Evolutionary conservation across 768 basidiomycete genomes (phyloP).

Genomic region (Trametes maxima): DNA sequence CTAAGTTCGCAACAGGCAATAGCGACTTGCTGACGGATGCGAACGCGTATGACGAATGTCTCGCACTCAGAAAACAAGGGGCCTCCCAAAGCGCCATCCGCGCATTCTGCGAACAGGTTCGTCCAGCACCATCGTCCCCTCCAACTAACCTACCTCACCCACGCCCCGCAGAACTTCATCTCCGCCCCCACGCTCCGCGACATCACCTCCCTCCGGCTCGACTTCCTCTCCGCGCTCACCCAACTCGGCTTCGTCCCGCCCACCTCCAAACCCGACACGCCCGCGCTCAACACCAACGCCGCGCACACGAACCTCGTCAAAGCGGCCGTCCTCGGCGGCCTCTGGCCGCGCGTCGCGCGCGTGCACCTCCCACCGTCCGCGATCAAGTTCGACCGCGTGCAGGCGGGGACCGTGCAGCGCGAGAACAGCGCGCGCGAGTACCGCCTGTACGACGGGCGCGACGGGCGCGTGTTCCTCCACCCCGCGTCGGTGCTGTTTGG

Average conservation of each 20-base stretch:
- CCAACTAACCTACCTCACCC: background rate
- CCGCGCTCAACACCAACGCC: constrained; percentile 65
- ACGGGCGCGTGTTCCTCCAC: constrained; percentile 75
- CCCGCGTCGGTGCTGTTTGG: constrained; percentile 81
- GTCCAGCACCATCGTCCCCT: constrained; percentile 16
- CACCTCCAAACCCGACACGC: constrained; percentile 45
- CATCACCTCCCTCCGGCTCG: constrained; percentile 73
- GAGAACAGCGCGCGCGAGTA: constrained; percentile 86
- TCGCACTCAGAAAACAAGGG: constrained; percentile 51
- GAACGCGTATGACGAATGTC: constrained; percentile 70
- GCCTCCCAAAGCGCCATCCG: constrained; percentile 49
- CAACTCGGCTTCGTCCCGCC: constrained; percentile 70
- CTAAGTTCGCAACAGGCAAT: constrained; percentile 65
- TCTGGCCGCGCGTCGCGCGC: constrained; percentile 83
- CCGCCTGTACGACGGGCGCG: constrained; percentile 69
- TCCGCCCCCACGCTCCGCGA: constrained; percentile 73
- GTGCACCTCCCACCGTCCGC: constrained; percentile 73
- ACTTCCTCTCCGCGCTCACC: constrained; percentile 71
- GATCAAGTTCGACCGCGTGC: constrained; percentile 84
- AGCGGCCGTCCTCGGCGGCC: constrained; percentile 79
- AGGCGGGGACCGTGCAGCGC: constrained; percentile 80
- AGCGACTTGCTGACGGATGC: constrained; percentile 88
- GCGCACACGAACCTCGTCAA: constrained; percentile 77
- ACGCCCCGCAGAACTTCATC: constrained; percentile 71
- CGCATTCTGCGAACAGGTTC: constrained; percentile 73